A percentile compares a stretch with the other conserved stretches of the same genome.
phyloP scores from a whole-genome alignment of 1,284 basidiomycete genomes.

The Moesziomyces aphidis region DNA sequence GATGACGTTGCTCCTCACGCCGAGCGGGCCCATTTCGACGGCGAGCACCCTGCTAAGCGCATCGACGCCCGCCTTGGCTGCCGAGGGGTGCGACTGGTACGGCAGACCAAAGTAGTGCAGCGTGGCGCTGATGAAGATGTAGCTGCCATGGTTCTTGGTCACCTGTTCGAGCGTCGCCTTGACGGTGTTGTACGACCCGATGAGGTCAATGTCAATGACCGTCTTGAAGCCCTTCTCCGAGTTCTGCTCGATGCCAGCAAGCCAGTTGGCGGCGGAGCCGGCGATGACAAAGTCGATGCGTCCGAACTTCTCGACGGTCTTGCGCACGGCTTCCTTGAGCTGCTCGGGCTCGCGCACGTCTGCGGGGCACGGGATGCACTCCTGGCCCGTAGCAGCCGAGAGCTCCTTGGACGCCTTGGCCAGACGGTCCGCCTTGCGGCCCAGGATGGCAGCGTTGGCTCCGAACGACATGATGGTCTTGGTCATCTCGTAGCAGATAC shows the following conservation, averaged over 20 bases:
- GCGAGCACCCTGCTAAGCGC: slow-evolving; percentile 85
- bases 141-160: slow-evolving; percentile 74
- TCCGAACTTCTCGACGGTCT: slow-evolving; percentile 82
- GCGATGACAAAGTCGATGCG: slow-evolving; percentile 94
- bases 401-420: slow-evolving; percentile 79
- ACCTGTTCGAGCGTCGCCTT: slow-evolving; percentile 59
- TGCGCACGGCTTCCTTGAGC: slow-evolving; percentile 79
- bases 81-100: slow-evolving; percentile 91
- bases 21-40: slow-evolving; percentile 90
- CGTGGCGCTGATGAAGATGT: slow-evolving; percentile 91
- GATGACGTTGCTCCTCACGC: slow-evolving; percentile 92
- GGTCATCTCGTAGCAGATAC: slow-evolving; percentile 91
- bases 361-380: slow-evolving; percentile 79
- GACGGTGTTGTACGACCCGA: slow-evolving; percentile 93
- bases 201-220: slow-evolving; percentile 91
- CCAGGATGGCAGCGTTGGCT: slow-evolving; percentile 82
- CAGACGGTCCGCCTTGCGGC: slow-evolving; percentile 86
- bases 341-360: slow-evolving; percentile 85
- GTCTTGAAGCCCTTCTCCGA: slow-evolving; percentile 77
- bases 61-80: slow-evolving; percentile 94
- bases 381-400: slow-evolving; percentile 75
- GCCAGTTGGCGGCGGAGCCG: slow-evolving; percentile 73
- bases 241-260: slow-evolving; percentile 64
- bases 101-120: slow-evolving; percentile 90
- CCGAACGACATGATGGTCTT: slow-evolving; percentile 80